These are phyloP conservation scores for Spergularia bocconei DNA, from an alignment of 148 eudicot genomes.

Conservation along the genomic window DNA sequence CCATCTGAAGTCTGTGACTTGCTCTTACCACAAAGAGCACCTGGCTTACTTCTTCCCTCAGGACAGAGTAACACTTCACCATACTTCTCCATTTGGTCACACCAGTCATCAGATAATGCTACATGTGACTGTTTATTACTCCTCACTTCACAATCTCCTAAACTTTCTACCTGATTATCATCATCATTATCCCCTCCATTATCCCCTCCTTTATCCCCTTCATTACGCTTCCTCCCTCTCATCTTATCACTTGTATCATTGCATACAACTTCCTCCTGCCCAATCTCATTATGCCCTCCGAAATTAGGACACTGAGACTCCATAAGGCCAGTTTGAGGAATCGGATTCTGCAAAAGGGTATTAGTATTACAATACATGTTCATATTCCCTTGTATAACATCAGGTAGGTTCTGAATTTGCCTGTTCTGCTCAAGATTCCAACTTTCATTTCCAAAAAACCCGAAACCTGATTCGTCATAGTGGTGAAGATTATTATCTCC, in stretches of 20 bases:
- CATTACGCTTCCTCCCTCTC: constrained; percentile 31
- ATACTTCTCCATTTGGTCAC: constrained; percentile 40
- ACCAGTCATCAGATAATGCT: constrained; percentile 31
- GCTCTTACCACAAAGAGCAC: constrained; percentile 21
- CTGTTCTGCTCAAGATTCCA: constrained; percentile 1
- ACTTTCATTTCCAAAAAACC: constrained; percentile 5
- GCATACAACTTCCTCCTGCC: background rate
- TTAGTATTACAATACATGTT: background rate
- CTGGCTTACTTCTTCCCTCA: constrained; percentile 33
- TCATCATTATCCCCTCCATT: constrained; percentile 13
- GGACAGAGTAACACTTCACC: constrained; percentile 43
- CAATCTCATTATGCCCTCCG: background rate
- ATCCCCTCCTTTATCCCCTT: constrained; percentile 12
- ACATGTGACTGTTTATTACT: constrained; percentile 34
- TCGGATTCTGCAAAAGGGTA: background rate
- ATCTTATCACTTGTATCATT: constrained; percentile 2
- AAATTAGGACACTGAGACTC: background rate
- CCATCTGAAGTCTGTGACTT: constrained; percentile 9
- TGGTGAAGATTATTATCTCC: constrained; percentile 8
- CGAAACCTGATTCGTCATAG: constrained; percentile 1
- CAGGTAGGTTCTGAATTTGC: background rate
- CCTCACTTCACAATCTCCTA: constrained; percentile 13
- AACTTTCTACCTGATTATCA: constrained; percentile 9
- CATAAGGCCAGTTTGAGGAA: constrained; percentile 7
- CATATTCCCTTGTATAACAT: constrained; percentile 1